Percentiles rank a stretch among this genome's conserved stretches.
phyloP scores from a whole-genome alignment of 2,329 filamentous ascomycete species.

The Biscogniauxia mediterranea region DNA sequence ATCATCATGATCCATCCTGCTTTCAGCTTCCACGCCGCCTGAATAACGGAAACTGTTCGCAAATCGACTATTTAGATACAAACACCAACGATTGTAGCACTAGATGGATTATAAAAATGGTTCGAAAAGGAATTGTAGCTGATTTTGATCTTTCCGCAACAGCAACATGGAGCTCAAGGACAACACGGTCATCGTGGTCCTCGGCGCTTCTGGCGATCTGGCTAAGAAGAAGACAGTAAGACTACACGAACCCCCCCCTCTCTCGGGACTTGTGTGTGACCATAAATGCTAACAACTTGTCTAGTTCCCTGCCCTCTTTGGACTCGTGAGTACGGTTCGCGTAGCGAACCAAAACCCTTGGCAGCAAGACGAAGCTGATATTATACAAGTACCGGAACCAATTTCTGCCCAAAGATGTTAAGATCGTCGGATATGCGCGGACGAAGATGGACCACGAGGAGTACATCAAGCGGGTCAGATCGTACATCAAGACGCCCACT shows the following conservation, averaged over 20 bases:
- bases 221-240: slow-evolving; percentile 99
- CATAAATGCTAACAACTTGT: slow-evolving; percentile 1
- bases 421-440: slow-evolving; percentile 96
- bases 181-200: slow-evolving; percentile 94
- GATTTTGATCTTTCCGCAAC: slow-evolving; percentile 31
- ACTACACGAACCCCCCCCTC: background rate
- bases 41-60: slow-evolving; percentile 11
- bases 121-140: slow-evolving; percentile 30
- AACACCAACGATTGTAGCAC: background rate
- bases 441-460: slow-evolving; percentile 99
- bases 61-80: slow-evolving; percentile 1
- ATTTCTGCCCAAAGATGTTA: slow-evolving; percentile 95
- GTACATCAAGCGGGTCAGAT: slow-evolving; percentile 90
- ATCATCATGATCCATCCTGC: slow-evolving; percentile 20
- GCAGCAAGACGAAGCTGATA: slow-evolving; percentile 19
- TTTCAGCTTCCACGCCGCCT: slow-evolving; percentile 9
- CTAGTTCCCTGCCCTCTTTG: slow-evolving; percentile 95
- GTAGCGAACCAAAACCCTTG: slow-evolving; percentile 3
- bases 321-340: slow-evolving; percentile 68
- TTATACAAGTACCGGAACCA: slow-evolving; percentile 84
- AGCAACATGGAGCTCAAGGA: slow-evolving; percentile 96
- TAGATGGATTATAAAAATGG: slow-evolving; percentile 6
- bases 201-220: slow-evolving; percentile 94
- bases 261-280: background rate
- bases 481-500: slow-evolving; percentile 97